Percentiles rank a stretch among this genome's conserved stretches.
These are phyloP conservation scores for Peniophora sp. DNA, from an alignment of 1,284 basidiomycete species.

Conservation along the genomic window DNA sequence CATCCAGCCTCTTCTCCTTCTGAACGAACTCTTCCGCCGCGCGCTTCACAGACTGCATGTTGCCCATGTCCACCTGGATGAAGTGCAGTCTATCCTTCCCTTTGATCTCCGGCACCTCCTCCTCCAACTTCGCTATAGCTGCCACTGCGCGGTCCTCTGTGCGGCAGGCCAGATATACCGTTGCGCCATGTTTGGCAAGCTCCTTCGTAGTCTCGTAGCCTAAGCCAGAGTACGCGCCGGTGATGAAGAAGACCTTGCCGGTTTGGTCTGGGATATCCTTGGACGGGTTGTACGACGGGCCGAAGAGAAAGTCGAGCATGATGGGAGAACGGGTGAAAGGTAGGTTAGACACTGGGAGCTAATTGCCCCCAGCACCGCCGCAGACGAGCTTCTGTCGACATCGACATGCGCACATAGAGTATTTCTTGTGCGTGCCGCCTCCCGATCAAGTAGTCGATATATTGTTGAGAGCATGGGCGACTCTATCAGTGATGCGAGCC, in stretches of 20 bases:
- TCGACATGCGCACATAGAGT: too few relatives aligned
- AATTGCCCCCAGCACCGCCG: too few relatives aligned
- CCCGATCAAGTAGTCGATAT: too few relatives aligned
- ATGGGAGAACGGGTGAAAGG: too few relatives aligned
- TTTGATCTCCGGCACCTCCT: background rate
- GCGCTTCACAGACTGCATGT: slow-evolving; percentile 1
- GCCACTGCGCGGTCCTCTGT: slow-evolving; percentile 9
- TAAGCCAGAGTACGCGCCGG: slow-evolving; percentile 26
- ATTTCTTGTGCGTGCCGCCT: too few relatives aligned
- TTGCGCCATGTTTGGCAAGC: slow-evolving; percentile 13
- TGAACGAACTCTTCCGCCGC: slow-evolving; percentile 7
- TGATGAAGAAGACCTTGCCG: slow-evolving; percentile 32
- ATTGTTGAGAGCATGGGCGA: too few relatives aligned
- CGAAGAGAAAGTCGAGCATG: too few relatives aligned
- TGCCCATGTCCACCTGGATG: slow-evolving; percentile 6
- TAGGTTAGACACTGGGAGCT: too few relatives aligned
- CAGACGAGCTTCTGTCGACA: too few relatives aligned
- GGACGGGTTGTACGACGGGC: slow-evolving; percentile 13
- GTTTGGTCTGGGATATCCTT: slow-evolving; percentile 25
- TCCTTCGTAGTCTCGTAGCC: slow-evolving; percentile 11
- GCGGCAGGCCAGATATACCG: slow-evolving; percentile 13
- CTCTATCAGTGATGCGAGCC: too few relatives aligned
- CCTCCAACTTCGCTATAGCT: slow-evolving; percentile 5
- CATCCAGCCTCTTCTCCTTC: slow-evolving; percentile 8
- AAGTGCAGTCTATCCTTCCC: slow-evolving; percentile 1